Base-by-base conservation (phyloP, 2,329 filamentous ascomycete species). In the Pestalotiopsis sp. region DNA sequence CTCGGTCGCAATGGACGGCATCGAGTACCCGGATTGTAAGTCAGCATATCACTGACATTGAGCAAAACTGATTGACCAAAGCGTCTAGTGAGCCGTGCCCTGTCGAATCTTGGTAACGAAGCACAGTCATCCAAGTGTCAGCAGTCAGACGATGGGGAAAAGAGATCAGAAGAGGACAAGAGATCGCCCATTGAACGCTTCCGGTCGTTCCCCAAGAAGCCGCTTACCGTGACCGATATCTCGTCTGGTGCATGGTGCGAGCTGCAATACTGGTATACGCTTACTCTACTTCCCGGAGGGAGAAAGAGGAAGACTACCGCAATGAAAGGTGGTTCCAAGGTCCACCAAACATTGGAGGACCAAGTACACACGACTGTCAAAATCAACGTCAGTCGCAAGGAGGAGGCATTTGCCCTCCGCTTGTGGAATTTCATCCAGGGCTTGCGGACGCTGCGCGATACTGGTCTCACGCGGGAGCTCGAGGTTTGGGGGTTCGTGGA, bases 241-340 rank as follows among this genome's bases (percentile, higher is more conserved):
- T 90, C 95, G 0, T 92, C 93, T 1, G 95, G 95, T 2, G 91
- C 95, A 7, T 99, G 96, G 96, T 99, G 96, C 79, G 95, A 99
- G 80, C 80, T 98, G 69, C 95, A 98, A 78, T 97, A 97, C 75
- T 94, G 90, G 85, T 98, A 97, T 81, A 93, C 90, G 0, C 85
- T 99, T 67, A 93, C 91, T 3, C 90, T 89, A 67, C 89, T 88
- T 3, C 87, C 86, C 0, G 83, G 91, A 76, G 96, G 95, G 0
- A 88, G 88, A 68, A 95, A 92, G 77, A 91, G 88, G 66, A 85
- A 85, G 41, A 98, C 95, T 0, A 80, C 87, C 2, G 94, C 93
- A 0, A 99, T 99, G 96, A 91, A 90, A 77, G 87, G 89, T 66
- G 96, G 96, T 0, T 91, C 89, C 49, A 89, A 86, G 49, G 88